These are phyloP conservation scores for Penicillium corylophilum DNA, from an alignment of 2,329 filamentous ascomycete genomes.

Conservation along the genomic window DNA sequence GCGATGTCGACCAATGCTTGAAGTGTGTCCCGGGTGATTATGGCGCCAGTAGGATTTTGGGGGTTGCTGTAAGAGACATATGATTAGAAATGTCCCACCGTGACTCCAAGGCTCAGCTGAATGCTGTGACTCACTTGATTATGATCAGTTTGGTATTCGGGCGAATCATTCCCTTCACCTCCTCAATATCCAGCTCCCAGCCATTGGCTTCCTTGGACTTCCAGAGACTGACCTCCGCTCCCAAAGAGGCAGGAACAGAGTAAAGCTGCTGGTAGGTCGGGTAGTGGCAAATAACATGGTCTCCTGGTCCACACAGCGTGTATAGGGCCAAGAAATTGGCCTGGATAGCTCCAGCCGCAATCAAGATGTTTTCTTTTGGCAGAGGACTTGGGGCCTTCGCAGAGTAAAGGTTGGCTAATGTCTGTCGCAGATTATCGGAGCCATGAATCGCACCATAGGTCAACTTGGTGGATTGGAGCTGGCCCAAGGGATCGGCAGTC, in stretches of 20 bases:
- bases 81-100: not conserved
- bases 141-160: constrained; percentile 58
- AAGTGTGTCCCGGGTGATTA: constrained; percentile 63
- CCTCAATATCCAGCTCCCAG: constrained; percentile 66
- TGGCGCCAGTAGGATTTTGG: constrained; percentile 66
- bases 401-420: constrained; percentile 66
- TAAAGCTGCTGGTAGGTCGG: constrained; percentile 87
- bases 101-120: not conserved
- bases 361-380: constrained; percentile 64
- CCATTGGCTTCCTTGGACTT: constrained; percentile 62
- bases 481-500: constrained; percentile 44
- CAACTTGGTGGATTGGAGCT: constrained; percentile 54
- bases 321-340: constrained; percentile 79
- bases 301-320: constrained; percentile 67
- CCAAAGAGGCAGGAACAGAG: constrained; percentile 68
- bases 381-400: constrained; percentile 51
- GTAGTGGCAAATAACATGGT: constrained; percentile 83
- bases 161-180: constrained; percentile 62
- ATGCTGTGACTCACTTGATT: constrained; percentile 48
- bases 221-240: constrained; percentile 77
- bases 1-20: constrained; percentile 64
- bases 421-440: constrained; percentile 61
- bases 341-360: constrained; percentile 77
- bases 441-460: constrained; percentile 74
- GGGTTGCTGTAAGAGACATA: constrained; percentile 58